Conservation (phyloP, 768 basidiomycete genomes). For the Termitomyces sp. region DNA sequence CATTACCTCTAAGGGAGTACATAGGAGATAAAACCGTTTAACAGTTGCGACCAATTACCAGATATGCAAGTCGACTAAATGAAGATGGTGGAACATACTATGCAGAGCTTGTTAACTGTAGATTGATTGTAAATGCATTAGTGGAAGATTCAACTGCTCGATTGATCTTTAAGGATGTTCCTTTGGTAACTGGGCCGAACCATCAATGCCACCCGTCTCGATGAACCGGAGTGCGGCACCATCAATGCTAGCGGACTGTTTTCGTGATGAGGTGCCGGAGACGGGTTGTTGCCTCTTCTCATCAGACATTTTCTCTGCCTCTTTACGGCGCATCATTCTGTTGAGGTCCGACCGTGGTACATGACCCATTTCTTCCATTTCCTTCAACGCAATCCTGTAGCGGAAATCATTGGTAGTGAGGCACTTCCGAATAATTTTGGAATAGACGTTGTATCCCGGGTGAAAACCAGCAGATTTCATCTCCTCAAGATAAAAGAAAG, state of each 20-base stretch:
- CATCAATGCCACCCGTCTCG: conserved; percentile 25
- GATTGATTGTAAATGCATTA: neutral
- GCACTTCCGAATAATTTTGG: conserved; percentile 54
- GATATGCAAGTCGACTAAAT: neutral
- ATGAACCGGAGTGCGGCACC: conserved; percentile 24
- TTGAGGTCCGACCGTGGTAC: conserved; percentile 16
- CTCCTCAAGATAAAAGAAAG: conserved; percentile 85
- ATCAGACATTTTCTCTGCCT: neutral
- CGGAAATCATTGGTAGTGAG: conserved; percentile 50
- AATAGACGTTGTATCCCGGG: conserved; percentile 55
- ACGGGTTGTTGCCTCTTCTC: neutral
- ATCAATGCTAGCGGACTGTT: conserved; percentile 12
- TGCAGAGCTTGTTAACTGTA: neutral
- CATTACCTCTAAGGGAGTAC: too few species aligned
- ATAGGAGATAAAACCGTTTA: neutral
- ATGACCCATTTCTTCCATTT: conserved; percentile 64
- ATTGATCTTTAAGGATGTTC: neutral
- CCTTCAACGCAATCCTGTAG: conserved; percentile 57
- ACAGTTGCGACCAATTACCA: neutral
- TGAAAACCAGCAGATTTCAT: conserved; percentile 62
- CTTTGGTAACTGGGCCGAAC: conserved; percentile 8
- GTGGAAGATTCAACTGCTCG: neutral
- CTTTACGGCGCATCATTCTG: conserved; percentile 7
- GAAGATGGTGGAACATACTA: neutral
- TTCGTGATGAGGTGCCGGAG: neutral